These are phyloP conservation scores for Peronospora destructor DNA, from an alignment of 352 stramenopile species.

Conservation along the genomic window DNA sequence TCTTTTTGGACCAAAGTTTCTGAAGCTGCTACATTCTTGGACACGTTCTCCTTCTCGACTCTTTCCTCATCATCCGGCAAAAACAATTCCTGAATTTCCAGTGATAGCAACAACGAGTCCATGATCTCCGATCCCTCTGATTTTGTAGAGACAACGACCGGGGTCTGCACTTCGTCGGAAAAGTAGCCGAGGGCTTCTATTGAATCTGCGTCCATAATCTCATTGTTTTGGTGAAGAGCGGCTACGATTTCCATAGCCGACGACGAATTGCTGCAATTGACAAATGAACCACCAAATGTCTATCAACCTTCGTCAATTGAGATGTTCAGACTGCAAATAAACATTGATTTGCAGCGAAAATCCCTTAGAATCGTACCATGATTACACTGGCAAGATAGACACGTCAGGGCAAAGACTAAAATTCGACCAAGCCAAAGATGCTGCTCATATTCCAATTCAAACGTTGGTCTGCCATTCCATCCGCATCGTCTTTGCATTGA, in stretches of 20 bases:
- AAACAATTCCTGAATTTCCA: slow-evolving; percentile 18
- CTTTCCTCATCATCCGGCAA: slow-evolving; percentile 5
- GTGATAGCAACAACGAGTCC: slow-evolving; percentile 18
- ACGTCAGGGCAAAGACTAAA: too few species aligned
- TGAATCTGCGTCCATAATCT: slow-evolving; percentile 15
- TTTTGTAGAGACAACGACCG: neutral
- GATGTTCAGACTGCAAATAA: too few species aligned
- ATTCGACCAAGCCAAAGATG: too few species aligned
- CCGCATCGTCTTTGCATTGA: too few species aligned
- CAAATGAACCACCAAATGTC: too few species aligned
- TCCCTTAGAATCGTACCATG: too few species aligned
- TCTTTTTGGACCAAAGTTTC: neutral
- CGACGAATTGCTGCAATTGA: neutral
- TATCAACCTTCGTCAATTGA: too few species aligned
- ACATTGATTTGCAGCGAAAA: too few species aligned
- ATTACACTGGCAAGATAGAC: too few species aligned
- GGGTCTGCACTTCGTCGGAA: slow-evolving; percentile 6
- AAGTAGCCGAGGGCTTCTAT: slow-evolving; percentile 25
- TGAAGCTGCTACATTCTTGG: neutral
- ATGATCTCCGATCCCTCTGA: slow-evolving; percentile 4
- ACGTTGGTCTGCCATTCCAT: too few species aligned
- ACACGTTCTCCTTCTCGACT: neutral
- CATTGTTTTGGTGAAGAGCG: neutral
- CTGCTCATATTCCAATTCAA: too few species aligned
- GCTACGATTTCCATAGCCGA: slow-evolving; percentile 1